Base-by-base conservation (phyloP, 2,329 filamentous ascomycete species). In the Epichloe gansuensis region DNA sequence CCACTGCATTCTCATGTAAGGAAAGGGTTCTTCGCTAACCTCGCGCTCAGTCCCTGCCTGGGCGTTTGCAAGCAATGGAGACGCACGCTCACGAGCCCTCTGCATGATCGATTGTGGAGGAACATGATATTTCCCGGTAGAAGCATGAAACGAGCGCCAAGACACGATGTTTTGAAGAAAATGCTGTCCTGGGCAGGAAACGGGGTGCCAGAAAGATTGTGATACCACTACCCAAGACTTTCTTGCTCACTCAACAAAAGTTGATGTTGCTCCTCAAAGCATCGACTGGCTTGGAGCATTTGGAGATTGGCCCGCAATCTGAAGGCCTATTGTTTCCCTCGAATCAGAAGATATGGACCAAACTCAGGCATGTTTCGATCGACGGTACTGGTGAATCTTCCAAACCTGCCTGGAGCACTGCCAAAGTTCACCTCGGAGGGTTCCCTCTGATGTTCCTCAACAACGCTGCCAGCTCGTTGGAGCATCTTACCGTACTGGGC, bases 41-140 rank as follows among this genome's bases (percentile, higher is more conserved):
- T n/a, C 13, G 2, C 12, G 9, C n/a, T 8, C 12, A 67, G 65
- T 5, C 58, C 57, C 42, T 70, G 68, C 43, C 52, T 68, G 13
- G 47, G 58, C 31, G 68, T 70, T 6, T 69, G 61, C 8, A 67
- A 62, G 54, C 43, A 52, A 8, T 69, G 68, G 68, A 62, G 58
- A 31, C 53, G 49, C 12, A 60, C 60, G n/a, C 57, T 70, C 11
- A 60, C 58, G 8, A 59, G 60, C n/a, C 58, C 53, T 15, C 62
- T 61, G 21, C 64, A 64, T 48, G 56, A 59, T 37, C 56, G 56
- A 5, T 55, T 69, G 4, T 70, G 68, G 68, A 61, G 61, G 38
- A 52, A 55, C n/a, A 56, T 69, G 50, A 43, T 59, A 6, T 69
- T 69, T 44, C 58, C 55, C 2, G 59, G 55, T 34, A 49, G 46